These are phyloP conservation scores for Podila clonocystis DNA, from an alignment of 192 early-diverging fungal species.

Conservation along the genomic window DNA sequence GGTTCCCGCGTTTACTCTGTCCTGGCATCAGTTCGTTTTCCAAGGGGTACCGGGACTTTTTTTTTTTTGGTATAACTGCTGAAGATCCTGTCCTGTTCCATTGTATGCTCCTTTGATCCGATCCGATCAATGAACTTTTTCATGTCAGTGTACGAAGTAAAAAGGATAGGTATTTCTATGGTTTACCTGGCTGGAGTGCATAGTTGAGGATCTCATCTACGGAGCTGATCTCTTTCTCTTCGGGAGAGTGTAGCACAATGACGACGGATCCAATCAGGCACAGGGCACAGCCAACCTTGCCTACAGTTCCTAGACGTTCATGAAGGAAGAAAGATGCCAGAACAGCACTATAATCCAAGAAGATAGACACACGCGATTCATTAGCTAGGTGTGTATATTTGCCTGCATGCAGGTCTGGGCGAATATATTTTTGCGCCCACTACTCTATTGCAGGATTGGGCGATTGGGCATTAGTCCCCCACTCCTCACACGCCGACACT, in stretches of 20 bases:
- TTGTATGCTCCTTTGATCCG: too few species aligned
- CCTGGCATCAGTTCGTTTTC: too few species aligned
- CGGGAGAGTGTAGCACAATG: constrained; percentile 88
- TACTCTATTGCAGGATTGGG: too few species aligned
- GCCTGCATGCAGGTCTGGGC: too few species aligned
- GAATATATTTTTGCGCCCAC: too few species aligned
- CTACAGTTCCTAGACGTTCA: constrained; percentile 82
- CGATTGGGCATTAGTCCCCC: too few species aligned
- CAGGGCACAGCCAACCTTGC: constrained; percentile 90
- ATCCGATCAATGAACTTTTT: too few species aligned
- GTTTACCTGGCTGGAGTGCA: constrained; percentile 77
- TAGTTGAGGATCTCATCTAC: constrained; percentile 87
- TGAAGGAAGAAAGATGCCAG: constrained; percentile 90
- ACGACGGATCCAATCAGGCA: constrained; percentile 90
- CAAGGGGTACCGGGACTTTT: too few species aligned
- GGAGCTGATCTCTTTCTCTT: constrained; percentile 79
- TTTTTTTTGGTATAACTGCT: too few species aligned
- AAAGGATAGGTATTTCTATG: not conserved
- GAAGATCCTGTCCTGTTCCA: too few species aligned
- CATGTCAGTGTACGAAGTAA: not conserved
- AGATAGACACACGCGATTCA: not conserved
- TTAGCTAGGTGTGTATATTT: not conserved
- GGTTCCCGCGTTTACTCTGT: too few species aligned
- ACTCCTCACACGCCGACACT: too few species aligned
- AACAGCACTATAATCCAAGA: constrained; percentile 67